A percentile compares a stretch with the other conserved stretches of the same genome.
Conservation (phyloP, 257 asterid genomes). For the Perilla frutescens region DNA sequence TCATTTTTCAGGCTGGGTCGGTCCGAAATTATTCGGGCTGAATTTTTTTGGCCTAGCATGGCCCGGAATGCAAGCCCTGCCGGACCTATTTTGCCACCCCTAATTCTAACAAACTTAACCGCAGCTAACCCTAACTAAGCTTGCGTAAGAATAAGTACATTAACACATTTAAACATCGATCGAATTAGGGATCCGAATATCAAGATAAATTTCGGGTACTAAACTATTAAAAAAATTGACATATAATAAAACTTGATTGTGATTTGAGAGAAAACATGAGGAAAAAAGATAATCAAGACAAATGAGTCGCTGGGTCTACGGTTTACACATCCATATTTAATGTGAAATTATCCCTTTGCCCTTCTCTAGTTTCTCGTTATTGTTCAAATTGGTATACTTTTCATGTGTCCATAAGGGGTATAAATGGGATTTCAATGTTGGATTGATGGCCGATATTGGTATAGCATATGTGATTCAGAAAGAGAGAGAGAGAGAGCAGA, state of each 20-base stretch:
- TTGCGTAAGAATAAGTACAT: too few relatives aligned
- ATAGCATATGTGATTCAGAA: not conserved
- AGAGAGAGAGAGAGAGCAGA: not conserved
- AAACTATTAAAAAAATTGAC: too few relatives aligned
- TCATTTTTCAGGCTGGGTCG: too few relatives aligned
- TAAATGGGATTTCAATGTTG: not conserved
- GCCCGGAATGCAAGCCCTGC: too few relatives aligned
- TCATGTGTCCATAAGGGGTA: not conserved
- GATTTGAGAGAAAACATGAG: not conserved
- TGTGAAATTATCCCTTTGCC: not conserved
- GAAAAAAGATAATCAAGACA: not conserved
- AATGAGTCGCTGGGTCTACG: not conserved
- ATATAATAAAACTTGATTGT: not conserved
- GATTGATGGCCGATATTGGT: not conserved
- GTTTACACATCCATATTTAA: not conserved
- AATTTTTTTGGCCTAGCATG: too few relatives aligned
- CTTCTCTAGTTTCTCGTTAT: not conserved
- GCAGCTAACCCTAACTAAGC: too few relatives aligned
- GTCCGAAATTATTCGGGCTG: too few relatives aligned
- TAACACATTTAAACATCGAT: too few relatives aligned
- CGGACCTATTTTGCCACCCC: too few relatives aligned
- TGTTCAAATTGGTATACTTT: not conserved
- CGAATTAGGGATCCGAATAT: too few relatives aligned
- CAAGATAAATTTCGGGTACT: too few relatives aligned
- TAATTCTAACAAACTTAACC: too few relatives aligned